Evolutionary conservation across 306 rosid species (phyloP), one percentile per base, ranked within the genome.

Genomic region (Abrus precatorius): DNA sequence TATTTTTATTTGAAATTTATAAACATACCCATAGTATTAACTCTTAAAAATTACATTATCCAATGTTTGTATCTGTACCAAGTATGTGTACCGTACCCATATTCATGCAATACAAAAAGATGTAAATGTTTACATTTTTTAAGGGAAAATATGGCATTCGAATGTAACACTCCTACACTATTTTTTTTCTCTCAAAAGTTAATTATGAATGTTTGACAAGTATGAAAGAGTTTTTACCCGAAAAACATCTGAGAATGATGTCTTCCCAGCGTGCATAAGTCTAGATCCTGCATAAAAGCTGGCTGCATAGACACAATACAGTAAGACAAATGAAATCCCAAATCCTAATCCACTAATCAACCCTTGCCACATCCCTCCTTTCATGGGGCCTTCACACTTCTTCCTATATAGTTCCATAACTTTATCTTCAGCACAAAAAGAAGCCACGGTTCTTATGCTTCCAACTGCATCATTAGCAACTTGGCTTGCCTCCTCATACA

Each of bases 361-460:
- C 5, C 93, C 97, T 54, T 93, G 87, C 59, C 88, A 61, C 41
- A 88, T 91, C 71, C 97, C 97, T 11, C 90, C 60, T 76, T 81
- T 82, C 86, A 68, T 80, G 2, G 97, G 97, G 48, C 94, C 97
- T 81, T 91, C 93, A 64, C 97, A 93, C 81, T 91, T 93, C 74
- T 83, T 86, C 50, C 80, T 66, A 62, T 93, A 93, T 7, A 89
- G 78, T 72, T 91, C 94, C 97, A 91, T 89, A 77, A 93, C 97
- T 80, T 89, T 91, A 74, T 87, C 94, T 82, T 93, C 97, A 1
- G 97, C 93, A 74, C 97, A 89, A 69, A 91, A 93, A 28, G 97
- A 93, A 71, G 97, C 89, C 29, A 93, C 93, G 0, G 94, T 93
- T 81, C 97, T 20, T 20, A 20, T 20, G 20, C 20, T 20, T 20